Base-by-base conservation (phyloP, 768 basidiomycete genomes). In the Saitozyma podzolica region DNA sequence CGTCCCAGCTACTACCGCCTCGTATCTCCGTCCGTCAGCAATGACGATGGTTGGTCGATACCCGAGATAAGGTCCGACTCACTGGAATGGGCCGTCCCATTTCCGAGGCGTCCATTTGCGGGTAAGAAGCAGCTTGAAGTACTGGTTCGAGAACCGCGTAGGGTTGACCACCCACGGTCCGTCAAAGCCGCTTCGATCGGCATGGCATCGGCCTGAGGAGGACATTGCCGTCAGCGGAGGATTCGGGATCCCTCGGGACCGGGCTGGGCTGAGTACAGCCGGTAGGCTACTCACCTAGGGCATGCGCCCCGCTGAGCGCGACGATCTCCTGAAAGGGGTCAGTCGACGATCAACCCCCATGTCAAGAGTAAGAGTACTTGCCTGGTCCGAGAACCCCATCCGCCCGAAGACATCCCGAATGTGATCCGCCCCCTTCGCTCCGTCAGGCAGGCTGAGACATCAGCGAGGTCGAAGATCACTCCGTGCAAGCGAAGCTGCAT, bases 81-180 rank as follows among this genome's bases (percentile, higher is more conserved):
- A 77, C 68, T 80, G 79, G 64, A 78, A 73, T 2, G 80, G 80
- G 2, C 80, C 80, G 42, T 78, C 76, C 80, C 80, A 80, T 55
- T 78, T 65, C 42, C 76, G 40, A 4, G 74, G 75, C 17, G 62
- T 68, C 80, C 80, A 80, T 41, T 78, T 76, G 40, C 72, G 63
- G 2, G 64, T 65, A 52, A 79, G 67, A 10, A 80, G 65, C 0
- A 79, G 69, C 61, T 75, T 78, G 63, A 69, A 80, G 58, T 80
- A 80, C 57, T 80, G 80, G 53, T 79, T 80, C 6, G 74, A 76
- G 66, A 80, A 80, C 19, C 79, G 64, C 3, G 77, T 80, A 0
- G 79, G 79, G 63, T 80, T 80, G 37, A 79, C 77, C 9, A 79
- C 78, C 79, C 79, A 80, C 37, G 75, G 74, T 2, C 80, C 80